Percentiles rank a stretch among this genome's conserved stretches.
Evolutionary conservation across 352 stramenopile species (phyloP).

Genomic region (Pythium aquatile): DNA sequence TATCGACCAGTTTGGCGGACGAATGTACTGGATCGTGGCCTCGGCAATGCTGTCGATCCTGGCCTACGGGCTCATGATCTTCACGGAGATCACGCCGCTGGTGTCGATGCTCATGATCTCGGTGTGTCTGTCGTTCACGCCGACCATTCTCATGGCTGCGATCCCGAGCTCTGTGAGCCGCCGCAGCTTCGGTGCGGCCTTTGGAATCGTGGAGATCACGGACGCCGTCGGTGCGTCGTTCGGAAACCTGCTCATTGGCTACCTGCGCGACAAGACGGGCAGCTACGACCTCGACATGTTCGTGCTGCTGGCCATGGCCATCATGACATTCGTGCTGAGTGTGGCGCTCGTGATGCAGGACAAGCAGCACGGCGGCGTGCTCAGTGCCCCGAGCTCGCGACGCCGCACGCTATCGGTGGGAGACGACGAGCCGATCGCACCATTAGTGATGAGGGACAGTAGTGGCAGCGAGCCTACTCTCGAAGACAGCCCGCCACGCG

Average conservation of each 20-base stretch:
- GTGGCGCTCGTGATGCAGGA: conserved; percentile 68
- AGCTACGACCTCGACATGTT: conserved; percentile 84
- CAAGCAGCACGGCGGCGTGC: conserved; percentile 47
- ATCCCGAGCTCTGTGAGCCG: conserved; percentile 78
- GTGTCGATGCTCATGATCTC: conserved; percentile 88
- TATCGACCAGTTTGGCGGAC: conserved; percentile 87
- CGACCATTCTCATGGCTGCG: conserved; percentile 85
- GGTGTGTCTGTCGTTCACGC: conserved; percentile 82
- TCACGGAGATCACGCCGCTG: conserved; percentile 70
- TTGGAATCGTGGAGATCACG: conserved; percentile 86
- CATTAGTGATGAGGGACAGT: conserved; percentile 37
- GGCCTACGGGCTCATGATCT: conserved; percentile 84
- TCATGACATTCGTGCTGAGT: conserved; percentile 64
- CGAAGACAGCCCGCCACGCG: conserved; percentile 5
- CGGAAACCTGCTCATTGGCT: conserved; percentile 85
- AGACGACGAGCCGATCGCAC: conserved; percentile 52
- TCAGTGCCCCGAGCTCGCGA: conserved; percentile 52
- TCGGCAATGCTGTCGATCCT: conserved; percentile 72
- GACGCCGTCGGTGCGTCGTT: conserved; percentile 79
- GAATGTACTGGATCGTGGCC: conserved; percentile 76
- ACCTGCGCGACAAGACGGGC: conserved; percentile 75
- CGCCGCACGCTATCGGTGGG: conserved; percentile 58
- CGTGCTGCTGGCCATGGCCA: conserved; percentile 72
- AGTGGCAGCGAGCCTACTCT: conserved; percentile 4
- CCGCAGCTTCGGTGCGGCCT: conserved; percentile 78